These are phyloP conservation scores for Scleroderma bovista DNA, from an alignment of 768 basidiomycete species.

Conservation along the genomic window DNA sequence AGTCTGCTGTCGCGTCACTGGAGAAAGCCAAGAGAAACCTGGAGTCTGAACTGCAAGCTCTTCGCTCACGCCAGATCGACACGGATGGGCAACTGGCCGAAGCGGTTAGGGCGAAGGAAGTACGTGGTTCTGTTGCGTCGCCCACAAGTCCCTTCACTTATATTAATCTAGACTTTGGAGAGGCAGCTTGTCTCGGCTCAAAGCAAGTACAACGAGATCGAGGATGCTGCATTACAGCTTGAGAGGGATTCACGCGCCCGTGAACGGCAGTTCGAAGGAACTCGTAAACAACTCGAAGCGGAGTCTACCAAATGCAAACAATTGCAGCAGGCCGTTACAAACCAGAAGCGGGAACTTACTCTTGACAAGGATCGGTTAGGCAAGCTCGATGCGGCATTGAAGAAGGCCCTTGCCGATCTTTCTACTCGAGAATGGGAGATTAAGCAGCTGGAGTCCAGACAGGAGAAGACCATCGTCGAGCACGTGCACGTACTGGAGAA, in stretches of 20 bases:
- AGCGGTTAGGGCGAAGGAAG: constrained; percentile 66
- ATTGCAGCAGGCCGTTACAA: constrained; percentile 59
- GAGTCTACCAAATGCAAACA: constrained; percentile 71
- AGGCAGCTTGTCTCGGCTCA: constrained; percentile 70
- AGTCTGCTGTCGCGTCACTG: constrained; percentile 46
- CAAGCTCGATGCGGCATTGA: constrained; percentile 75
- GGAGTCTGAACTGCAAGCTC: constrained; percentile 67
- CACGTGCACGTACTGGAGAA: constrained; percentile 96
- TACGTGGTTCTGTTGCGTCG: constrained; percentile 26
- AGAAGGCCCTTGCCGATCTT: constrained; percentile 74
- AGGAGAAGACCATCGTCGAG: constrained; percentile 98
- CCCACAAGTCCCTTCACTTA: background rate
- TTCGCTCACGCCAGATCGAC: constrained; percentile 67
- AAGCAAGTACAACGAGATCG: constrained; percentile 76
- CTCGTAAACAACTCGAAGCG: constrained; percentile 65
- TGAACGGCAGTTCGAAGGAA: constrained; percentile 64
- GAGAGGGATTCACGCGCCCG: constrained; percentile 78
- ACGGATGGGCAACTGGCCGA: constrained; percentile 60
- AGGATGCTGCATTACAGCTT: constrained; percentile 80
- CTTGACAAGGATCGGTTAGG: constrained; percentile 62
- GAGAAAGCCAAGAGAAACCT: constrained; percentile 63
- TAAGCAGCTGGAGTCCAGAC: constrained; percentile 76
- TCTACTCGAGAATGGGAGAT: constrained; percentile 82
- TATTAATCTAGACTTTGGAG: constrained; percentile 54
- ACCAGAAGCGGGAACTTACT: constrained; percentile 64